These are phyloP conservation scores for Fomitiporia mediterranea DNA, from an alignment of 1,284 basidiomycete genomes.

Conservation along the genomic window DNA sequence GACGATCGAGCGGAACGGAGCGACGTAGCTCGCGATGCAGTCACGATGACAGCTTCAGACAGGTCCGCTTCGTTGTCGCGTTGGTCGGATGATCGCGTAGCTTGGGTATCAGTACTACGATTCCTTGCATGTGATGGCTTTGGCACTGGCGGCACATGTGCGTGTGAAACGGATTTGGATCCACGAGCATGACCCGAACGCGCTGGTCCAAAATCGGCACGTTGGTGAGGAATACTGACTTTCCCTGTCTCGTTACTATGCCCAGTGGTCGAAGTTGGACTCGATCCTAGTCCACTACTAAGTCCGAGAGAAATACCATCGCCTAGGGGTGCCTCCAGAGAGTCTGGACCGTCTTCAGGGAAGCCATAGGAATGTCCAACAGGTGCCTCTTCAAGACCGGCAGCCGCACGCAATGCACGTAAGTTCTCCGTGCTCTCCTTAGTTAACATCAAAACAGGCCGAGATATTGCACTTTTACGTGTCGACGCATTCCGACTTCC, in stretches of 20 bases:
- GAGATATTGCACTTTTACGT: conserved; percentile 10
- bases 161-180: not conserved
- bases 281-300: conserved; percentile 13
- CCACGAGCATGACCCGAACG: not conserved
- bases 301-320: conserved; percentile 14
- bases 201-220: conserved; percentile 11
- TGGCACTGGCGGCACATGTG: not conserved
- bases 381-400: not conserved
- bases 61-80: conserved; percentile 10
- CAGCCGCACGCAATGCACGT: conserved; percentile 7
- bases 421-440: conserved; percentile 12
- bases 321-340: not conserved
- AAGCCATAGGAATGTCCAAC: not conserved
- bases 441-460: conserved; percentile 16
- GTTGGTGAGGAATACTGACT: conserved; percentile 4
- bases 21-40: conserved; percentile 13
- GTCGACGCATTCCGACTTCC: not conserved
- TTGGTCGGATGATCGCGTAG: conserved; percentile 4
- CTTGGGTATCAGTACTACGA: conserved; percentile 13
- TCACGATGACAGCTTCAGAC: conserved; percentile 16
- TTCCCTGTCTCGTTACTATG: conserved; percentile 16
- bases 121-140: not conserved
- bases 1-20: conserved; percentile 32
- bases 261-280: conserved; percentile 14
- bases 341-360: not conserved